Conservation (phyloP, 805 yeast species). For the Starmerella bombi region DNA sequence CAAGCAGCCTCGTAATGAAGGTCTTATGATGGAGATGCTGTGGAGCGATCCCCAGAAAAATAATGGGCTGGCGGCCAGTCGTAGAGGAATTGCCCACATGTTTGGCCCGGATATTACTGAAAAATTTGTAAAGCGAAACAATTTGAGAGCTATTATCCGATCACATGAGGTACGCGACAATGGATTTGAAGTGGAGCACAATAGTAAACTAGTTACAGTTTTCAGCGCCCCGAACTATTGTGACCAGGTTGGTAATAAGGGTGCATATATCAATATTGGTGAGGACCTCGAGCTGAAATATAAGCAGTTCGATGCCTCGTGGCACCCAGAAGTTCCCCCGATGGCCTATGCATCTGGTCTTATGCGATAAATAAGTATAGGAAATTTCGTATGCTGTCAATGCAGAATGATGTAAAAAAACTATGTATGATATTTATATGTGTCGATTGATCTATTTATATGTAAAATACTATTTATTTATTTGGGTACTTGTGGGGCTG, state of each 20-base stretch:
- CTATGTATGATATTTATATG: neutral
- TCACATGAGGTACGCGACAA: slow-evolving; percentile 92
- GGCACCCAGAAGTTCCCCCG: slow-evolving; percentile 83
- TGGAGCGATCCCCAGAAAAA: slow-evolving; percentile 92
- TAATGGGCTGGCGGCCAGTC: slow-evolving; percentile 72
- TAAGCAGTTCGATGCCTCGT: slow-evolving; percentile 62
- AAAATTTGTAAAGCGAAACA: slow-evolving; percentile 57
- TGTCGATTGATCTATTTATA: neutral
- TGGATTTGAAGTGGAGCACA: slow-evolving; percentile 81
- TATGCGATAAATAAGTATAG: slow-evolving; percentile 20
- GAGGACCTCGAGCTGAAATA: slow-evolving; percentile 38
- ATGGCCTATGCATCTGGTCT: slow-evolving; percentile 65
- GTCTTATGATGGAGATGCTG: slow-evolving; percentile 86
- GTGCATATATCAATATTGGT: slow-evolving; percentile 71
- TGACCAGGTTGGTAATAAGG: slow-evolving; percentile 80
- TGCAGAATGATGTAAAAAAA: neutral
- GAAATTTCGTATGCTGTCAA: neutral
- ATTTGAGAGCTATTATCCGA: slow-evolving; percentile 66
- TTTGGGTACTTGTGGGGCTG: slow-evolving; percentile 58
- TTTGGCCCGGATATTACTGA: slow-evolving; percentile 94
- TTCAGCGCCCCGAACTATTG: slow-evolving; percentile 97
- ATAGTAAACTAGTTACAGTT: slow-evolving; percentile 79
- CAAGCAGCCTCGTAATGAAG: slow-evolving; percentile 78
- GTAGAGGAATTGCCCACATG: slow-evolving; percentile 90
- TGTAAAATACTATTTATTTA: neutral